Base-by-base conservation (phyloP, 257 asterid genomes). In the Ligustrum vulgare region DNA sequence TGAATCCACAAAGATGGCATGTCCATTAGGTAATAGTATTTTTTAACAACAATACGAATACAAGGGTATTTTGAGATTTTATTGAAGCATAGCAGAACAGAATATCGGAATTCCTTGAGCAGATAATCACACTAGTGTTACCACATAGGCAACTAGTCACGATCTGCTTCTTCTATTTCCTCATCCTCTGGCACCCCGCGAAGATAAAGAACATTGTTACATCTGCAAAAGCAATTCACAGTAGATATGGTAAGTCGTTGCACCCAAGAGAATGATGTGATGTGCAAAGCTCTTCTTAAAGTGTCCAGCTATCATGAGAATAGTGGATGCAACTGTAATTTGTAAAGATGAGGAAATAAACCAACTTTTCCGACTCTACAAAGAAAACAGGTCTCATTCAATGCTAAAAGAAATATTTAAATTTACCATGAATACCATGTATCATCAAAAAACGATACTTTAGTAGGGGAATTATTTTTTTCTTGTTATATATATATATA, bases 141-240 rank as follows among this genome's bases (percentile, higher is more conserved):
- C 71, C 37, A 72, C 65, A 67, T 1, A 5, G 32, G 41, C 33
- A 82, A 67, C 83, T 90, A 86, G 64, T 90, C 91, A 0, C 71
- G 83, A 31, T 88, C 96, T 2, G 92, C 97, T 22, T 91, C 98
- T 77, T 87, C 96, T 7, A 89, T 81, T 70, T 87, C 98, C 83
- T 93, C 98, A 54, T 93, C 98, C 87, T 93, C 98, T 0, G 92
- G 91, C 13, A 93, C 90, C 1, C 97, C 98, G 0, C 98, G 93
- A 22, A 93, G 88, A 86, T 93, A 89, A n/a, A 93, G 94, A 64
- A 93, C 98, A 69, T 93, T 93, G 69, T 93, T 93, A 79, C 98
- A 93, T 78, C 98, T 93, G 87, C 81, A 79, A 22, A 72, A 33
- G 71, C 73, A 62, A 39, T 7, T 58, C 6, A 43, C 10, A 45